Evolutionary conservation across 345 rosid species (phyloP).

Genomic region (Rubroshorea leprosula): DNA sequence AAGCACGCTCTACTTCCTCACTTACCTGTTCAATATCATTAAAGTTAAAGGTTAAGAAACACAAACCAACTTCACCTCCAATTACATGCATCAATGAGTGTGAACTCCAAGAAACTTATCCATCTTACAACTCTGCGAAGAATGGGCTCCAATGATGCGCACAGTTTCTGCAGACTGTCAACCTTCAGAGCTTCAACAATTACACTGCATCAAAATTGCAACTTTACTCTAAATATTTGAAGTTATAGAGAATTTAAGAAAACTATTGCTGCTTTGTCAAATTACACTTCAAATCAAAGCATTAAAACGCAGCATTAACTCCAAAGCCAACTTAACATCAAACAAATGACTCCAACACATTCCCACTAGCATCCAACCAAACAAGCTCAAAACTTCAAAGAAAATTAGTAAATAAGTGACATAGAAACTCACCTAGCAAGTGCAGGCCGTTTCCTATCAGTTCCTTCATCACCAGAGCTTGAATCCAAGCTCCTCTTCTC

Average conservation of each 20-base stretch:
- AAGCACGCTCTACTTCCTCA: constrained; percentile 96
- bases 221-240: too few relatives aligned
- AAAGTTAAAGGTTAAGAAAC: neutral
- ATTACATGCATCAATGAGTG: neutral
- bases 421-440: constrained; percentile 54
- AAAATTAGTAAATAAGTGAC: neutral
- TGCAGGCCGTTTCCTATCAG: constrained; percentile 88
- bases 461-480: constrained; percentile 42
- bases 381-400: neutral
- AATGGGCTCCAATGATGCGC: constrained; percentile 93
- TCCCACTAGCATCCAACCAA: neutral
- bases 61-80: neutral
- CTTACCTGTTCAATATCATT: constrained; percentile 57
- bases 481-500: constrained; percentile 73
- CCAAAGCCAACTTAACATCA: neutral
- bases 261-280: neutral
- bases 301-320: neutral
- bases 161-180: constrained; percentile 93
- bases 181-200: constrained; percentile 97
- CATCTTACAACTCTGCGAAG: constrained; percentile 85
- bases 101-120: neutral
- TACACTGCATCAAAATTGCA: constrained; percentile 49
- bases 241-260: neutral
- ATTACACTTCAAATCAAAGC: neutral
- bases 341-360: too few relatives aligned